A percentile compares a stretch with the other conserved stretches of the same genome.
Evolutionary conservation across 208 protist genomes (phyloP).

Genomic region (Acanthamoeba lenticulata): DNA sequence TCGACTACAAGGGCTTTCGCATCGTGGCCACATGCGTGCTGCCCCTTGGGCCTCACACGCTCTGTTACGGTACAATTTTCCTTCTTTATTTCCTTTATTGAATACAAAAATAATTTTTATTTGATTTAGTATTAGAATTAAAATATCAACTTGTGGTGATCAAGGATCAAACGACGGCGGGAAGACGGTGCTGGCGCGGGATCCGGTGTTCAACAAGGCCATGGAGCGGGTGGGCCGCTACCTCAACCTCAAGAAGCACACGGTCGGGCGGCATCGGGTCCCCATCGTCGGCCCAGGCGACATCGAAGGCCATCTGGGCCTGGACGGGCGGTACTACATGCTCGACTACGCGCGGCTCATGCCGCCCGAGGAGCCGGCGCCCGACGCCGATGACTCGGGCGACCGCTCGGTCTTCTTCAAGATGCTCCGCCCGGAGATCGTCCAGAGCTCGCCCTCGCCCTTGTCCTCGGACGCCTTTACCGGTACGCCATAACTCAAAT

Average conservation of each 20-base stretch:
- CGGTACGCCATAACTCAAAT: background rate
- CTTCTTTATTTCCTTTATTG: background rate
- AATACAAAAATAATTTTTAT: background rate
- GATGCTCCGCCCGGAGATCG: constrained; percentile 61
- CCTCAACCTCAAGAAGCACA: constrained; percentile 65
- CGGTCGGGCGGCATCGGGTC: background rate
- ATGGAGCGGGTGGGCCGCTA: constrained; percentile 24
- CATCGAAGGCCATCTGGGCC: constrained; percentile 58
- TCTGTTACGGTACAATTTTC: constrained; percentile 5
- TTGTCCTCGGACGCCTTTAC: constrained; percentile 37
- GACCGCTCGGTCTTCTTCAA: constrained; percentile 43
- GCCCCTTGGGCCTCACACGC: background rate
- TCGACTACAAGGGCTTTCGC: constrained; percentile 64
- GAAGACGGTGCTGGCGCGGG: constrained; percentile 19
- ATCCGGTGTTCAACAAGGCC: background rate
- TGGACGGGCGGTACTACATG: constrained; percentile 13
- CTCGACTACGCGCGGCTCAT: constrained; percentile 55
- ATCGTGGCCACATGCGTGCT: constrained; percentile 42
- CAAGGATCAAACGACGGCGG: constrained; percentile 35
- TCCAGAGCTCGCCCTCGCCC: background rate
- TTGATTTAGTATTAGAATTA: too few relatives aligned
- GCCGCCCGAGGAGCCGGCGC: background rate
- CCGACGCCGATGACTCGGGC: background rate
- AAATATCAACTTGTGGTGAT: background rate
- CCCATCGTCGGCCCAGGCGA: constrained; percentile 30